A percentile compares a stretch with the other conserved stretches of the same genome.
phyloP scores from a whole-genome alignment of 108 stramenopile genomes.

The Mayamaea pseudoterrestris region DNA sequence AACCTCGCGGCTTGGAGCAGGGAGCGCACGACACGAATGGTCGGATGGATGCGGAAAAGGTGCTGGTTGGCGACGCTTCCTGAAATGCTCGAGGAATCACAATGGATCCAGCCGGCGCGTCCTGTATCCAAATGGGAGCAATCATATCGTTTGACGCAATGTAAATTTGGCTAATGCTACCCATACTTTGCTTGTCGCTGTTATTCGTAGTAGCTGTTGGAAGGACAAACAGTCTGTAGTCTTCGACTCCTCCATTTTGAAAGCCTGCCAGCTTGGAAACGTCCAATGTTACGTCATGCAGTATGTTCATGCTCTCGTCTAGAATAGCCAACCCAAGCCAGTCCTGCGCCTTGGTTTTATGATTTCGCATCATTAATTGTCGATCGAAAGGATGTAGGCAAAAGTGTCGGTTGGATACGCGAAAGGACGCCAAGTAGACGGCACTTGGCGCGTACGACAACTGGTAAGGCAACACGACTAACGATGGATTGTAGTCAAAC shows the following conservation, averaged over 20 bases:
- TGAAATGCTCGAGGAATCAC: background rate
- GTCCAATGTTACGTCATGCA: background rate
- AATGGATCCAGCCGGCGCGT: background rate
- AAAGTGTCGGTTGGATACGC: slow-evolving; percentile 8
- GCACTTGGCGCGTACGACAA: background rate
- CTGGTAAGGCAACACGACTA: slow-evolving; percentile 1
- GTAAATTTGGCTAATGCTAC: slow-evolving; percentile 3
- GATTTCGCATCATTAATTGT: background rate
- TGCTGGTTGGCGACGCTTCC: background rate
- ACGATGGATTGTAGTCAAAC: slow-evolving; percentile 14
- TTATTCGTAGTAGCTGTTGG: too few relatives aligned
- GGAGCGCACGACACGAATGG: slow-evolving; percentile 1
- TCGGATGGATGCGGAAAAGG: background rate
- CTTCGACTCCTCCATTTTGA: slow-evolving; percentile 1
- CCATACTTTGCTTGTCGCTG: too few relatives aligned
- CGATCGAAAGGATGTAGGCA: slow-evolving; percentile 9
- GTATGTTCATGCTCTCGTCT: background rate
- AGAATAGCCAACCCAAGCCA: slow-evolving; percentile 7
- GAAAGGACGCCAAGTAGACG: slow-evolving; percentile 6
- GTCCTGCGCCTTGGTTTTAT: background rate
- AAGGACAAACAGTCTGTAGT: slow-evolving; percentile 5
- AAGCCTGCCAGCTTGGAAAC: slow-evolving; percentile 1
- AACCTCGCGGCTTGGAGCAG: slow-evolving; percentile 3
- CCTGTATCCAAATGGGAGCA: slow-evolving; percentile 2
- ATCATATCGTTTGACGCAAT: slow-evolving; percentile 4